Conservation (phyloP, 352 stramenopile species). For the Globisporangium iwayamae region DNA sequence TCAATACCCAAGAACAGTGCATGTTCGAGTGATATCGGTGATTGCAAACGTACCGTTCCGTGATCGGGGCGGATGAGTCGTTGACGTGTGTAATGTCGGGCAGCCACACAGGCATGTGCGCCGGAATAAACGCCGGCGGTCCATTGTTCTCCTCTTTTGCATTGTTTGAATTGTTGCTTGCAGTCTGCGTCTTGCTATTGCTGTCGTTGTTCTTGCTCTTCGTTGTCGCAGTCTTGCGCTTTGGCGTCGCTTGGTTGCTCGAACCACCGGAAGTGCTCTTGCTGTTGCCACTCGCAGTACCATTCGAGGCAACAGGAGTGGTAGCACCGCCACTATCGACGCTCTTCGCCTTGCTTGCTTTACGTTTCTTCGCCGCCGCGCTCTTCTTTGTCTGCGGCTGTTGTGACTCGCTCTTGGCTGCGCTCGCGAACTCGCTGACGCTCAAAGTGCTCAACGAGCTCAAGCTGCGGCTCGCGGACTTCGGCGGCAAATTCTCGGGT, state of each 20-base stretch:
- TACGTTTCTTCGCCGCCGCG: not conserved
- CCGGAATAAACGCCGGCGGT: slow-evolving; percentile 2
- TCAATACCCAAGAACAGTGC: not conserved
- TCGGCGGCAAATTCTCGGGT: not conserved
- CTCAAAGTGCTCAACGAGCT: slow-evolving; percentile 7
- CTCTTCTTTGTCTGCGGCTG: not conserved
- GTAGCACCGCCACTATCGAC: not conserved
- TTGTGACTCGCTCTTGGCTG: not conserved
- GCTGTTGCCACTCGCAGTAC: not conserved
- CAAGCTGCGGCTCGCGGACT: not conserved
- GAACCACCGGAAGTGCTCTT: not conserved
- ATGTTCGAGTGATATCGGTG: not conserved
- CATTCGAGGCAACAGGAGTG: not conserved
- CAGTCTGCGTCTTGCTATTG: slow-evolving; percentile 11
- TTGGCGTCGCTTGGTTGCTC: slow-evolving; percentile 7
- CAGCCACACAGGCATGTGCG: slow-evolving; percentile 30
- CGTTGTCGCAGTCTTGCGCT: slow-evolving; percentile 6
- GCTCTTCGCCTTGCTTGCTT: not conserved
- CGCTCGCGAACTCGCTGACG: not conserved
- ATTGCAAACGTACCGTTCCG: slow-evolving; percentile 20
- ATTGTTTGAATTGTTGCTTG: slow-evolving; percentile 3
- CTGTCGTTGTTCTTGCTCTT: slow-evolving; percentile 12
- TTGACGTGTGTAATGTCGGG: slow-evolving; percentile 26
- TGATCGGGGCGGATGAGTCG: slow-evolving; percentile 31
- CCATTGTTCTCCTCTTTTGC: not conserved